These are phyloP conservation scores for Candida anutae DNA, from an alignment of 1,139 yeast genomes.

Conservation along the genomic window DNA sequence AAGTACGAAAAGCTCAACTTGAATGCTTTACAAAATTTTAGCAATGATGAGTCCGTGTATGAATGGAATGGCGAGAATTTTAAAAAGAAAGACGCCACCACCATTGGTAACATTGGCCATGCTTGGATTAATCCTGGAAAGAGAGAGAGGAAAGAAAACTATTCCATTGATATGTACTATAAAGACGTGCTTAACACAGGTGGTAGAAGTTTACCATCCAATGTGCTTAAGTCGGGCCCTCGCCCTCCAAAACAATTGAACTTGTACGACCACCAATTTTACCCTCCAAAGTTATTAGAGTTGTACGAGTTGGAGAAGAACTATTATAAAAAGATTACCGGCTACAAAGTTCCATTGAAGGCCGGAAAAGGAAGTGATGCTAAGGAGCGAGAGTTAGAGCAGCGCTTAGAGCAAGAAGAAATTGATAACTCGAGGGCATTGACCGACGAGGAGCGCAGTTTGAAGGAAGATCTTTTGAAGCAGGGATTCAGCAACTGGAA, in stretches of 20 bases:
- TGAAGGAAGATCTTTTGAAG: slow-evolving; percentile 45
- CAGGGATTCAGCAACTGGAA: slow-evolving; percentile 66
- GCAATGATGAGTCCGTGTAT: slow-evolving; percentile 59
- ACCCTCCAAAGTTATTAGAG: slow-evolving; percentile 52
- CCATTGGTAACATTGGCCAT: slow-evolving; percentile 34
- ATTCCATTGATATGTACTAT: slow-evolving; percentile 71
- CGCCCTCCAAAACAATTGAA: slow-evolving; percentile 63
- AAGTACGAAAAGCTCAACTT: slow-evolving; percentile 62
- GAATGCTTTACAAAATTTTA: slow-evolving; percentile 69
- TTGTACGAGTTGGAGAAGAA: slow-evolving; percentile 61
- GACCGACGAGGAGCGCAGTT: slow-evolving; percentile 57
- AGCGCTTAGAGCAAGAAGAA: slow-evolving; percentile 51
- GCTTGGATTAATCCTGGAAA: slow-evolving; percentile 71
- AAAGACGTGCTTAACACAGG: slow-evolving; percentile 71
- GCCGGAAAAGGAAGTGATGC: slow-evolving; percentile 35
- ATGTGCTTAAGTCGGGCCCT: slow-evolving; percentile 34
- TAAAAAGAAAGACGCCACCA: slow-evolving; percentile 51
- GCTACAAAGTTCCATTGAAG: slow-evolving; percentile 41
- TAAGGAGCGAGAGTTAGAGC: slow-evolving; percentile 43
- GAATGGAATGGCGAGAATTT: slow-evolving; percentile 85
- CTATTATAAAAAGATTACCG: slow-evolving; percentile 45
- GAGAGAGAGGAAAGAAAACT: slow-evolving; percentile 73
- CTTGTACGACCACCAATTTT: slow-evolving; percentile 69
- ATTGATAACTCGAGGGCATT: slow-evolving; percentile 58
- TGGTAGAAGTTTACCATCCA: slow-evolving; percentile 4